These are phyloP conservation scores for Hypoxylon crocopeplum DNA, from an alignment of 495 filamentous ascomycete species.

Conservation along the genomic window DNA sequence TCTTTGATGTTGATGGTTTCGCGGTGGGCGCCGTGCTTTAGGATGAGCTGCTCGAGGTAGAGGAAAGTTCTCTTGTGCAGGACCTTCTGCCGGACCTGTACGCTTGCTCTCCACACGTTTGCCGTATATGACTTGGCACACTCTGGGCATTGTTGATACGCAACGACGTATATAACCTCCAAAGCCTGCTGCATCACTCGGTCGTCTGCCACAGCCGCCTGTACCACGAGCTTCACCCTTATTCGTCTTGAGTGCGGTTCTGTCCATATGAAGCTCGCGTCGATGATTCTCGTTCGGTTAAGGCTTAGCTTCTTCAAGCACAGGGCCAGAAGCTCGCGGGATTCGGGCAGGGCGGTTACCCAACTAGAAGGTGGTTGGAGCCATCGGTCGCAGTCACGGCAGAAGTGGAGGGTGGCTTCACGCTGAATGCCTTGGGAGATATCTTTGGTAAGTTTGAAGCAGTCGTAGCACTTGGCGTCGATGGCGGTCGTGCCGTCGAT, in stretches of 20 bases:
- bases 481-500: conserved; percentile 88
- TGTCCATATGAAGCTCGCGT: conserved; percentile 97
- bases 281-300: conserved; percentile 86
- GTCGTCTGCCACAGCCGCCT: conserved; percentile 71
- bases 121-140: conserved; percentile 94
- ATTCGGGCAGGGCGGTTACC: conserved; percentile 82
- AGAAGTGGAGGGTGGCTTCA: conserved; percentile 82
- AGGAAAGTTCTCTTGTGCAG: conserved; percentile 97
- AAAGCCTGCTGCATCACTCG: conserved; percentile 92
- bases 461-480: conserved; percentile 91
- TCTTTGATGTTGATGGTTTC: conserved; percentile 98
- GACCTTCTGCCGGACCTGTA: conserved; percentile 96
- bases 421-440: conserved; percentile 91
- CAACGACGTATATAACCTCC: conserved; percentile 89
- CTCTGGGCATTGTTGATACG: conserved; percentile 87
- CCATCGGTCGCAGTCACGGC: conserved; percentile 93
- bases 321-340: conserved; percentile 85
- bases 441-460: conserved; percentile 90
- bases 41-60: conserved; percentile 93
- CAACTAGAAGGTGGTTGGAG: conserved; percentile 85
- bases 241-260: conserved; percentile 92
- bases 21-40: conserved; percentile 89
- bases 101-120: conserved; percentile 78
- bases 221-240: conserved; percentile 91
- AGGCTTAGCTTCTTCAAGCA: conserved; percentile 87